Conservation (phyloP, 306 rosid species). For the Leucaena leucocephala region DNA sequence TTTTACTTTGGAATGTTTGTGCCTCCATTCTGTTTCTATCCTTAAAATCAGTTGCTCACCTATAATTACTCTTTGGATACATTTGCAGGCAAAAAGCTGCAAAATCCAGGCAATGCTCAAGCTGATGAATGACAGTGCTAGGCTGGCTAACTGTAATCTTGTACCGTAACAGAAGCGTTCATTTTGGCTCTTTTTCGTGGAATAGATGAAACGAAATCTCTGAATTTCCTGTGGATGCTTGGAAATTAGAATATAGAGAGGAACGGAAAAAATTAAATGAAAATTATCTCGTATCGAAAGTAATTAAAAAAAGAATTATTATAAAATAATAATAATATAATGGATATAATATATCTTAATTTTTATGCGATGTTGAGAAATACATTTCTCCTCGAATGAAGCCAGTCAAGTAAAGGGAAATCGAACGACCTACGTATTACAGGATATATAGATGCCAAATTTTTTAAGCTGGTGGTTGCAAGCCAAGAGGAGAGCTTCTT, state of each 20-base stretch:
- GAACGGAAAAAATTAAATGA: neutral
- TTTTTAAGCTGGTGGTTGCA: neutral
- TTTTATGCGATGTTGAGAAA: neutral
- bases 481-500: neutral
- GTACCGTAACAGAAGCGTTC: constrained; percentile 36
- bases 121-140: constrained; percentile 42
- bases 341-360: no score
- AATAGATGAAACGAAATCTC: constrained; percentile 32
- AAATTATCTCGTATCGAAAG: neutral
- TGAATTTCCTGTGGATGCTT: constrained; percentile 11
- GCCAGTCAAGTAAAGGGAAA: neutral
- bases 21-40: neutral
- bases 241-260: neutral
- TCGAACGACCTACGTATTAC: neutral
- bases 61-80: constrained; percentile 27
- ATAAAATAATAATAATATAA: no score
- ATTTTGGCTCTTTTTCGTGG: constrained; percentile 39
- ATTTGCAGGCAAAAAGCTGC: constrained; percentile 81
- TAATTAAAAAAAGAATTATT: neutral
- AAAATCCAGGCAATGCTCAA: constrained; percentile 63
- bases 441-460: neutral
- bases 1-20: constrained; percentile 4
- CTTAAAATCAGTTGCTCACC: neutral
- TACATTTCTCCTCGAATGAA: constrained; percentile 2
- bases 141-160: constrained; percentile 45